phyloP scores from a whole-genome alignment of 192 early-diverging fungal species.

The Coemansia sp. region DNA sequence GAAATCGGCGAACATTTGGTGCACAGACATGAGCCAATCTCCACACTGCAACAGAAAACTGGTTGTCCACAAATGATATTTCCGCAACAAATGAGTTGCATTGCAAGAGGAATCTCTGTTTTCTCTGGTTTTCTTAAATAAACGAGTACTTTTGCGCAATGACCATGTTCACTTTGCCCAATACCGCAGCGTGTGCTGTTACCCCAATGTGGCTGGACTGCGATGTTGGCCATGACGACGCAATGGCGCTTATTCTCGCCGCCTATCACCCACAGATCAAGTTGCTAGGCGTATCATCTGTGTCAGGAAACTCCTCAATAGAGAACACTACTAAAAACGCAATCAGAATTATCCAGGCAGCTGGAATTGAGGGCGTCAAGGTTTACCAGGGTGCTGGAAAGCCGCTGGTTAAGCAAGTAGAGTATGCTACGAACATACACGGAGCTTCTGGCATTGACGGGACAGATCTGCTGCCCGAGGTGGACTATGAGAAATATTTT shows the following conservation, averaged over 20 bases:
- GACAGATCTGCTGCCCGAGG: conserved; percentile 9
- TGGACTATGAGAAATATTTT: conserved; percentile 18
- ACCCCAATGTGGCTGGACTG: conserved; percentile 40
- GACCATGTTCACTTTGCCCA: background rate
- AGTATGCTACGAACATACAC: conserved; percentile 19
- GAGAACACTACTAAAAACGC: conserved; percentile 29
- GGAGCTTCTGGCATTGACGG: conserved; percentile 20
- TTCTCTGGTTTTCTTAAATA: too few relatives aligned
- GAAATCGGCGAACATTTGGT: too few relatives aligned
- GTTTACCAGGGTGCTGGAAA: conserved; percentile 30
- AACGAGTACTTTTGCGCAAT: too few relatives aligned
- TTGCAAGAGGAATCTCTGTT: too few relatives aligned
- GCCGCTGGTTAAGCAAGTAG: conserved; percentile 16
- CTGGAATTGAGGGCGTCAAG: conserved; percentile 27
- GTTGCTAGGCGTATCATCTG: conserved; percentile 27
- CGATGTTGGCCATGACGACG: conserved; percentile 42
- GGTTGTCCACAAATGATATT: too few relatives aligned
- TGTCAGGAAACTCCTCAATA: conserved; percentile 23
- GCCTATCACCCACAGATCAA: conserved; percentile 32
- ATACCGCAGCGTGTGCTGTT: background rate
- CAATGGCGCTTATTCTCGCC: conserved; percentile 29
- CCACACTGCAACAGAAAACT: too few relatives aligned
- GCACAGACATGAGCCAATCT: too few relatives aligned
- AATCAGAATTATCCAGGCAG: conserved; percentile 20
- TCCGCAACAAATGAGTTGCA: too few relatives aligned